Base-by-base conservation (phyloP, 2,329 filamentous ascomycete species). In the Fusarium sp. region DNA sequence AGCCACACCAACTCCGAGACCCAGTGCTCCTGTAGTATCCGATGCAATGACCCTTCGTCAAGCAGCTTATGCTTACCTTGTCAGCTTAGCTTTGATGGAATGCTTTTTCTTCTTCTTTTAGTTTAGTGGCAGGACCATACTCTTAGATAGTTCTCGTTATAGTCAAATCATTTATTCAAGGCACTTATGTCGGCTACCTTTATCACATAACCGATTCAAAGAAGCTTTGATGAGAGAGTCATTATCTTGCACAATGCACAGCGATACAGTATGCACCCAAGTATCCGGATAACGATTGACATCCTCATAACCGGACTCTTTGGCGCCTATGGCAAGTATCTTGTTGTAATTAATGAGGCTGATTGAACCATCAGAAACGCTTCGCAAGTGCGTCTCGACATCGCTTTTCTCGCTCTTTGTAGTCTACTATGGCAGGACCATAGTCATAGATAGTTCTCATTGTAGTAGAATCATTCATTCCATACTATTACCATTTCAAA, bases 261-360 rank as follows among this genome's bases (percentile, higher is more conserved):
- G 26, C 26, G 26, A 28, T 28, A 28, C 32, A 29, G 43, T 47
- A 11, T 47, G 19, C 9, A 48, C 13, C 45, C 15, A 32, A 8
- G 35, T 48, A 4, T 48, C 11, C 7, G 45, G 35, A 25, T 12
- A 36, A 36, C 42, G 31, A 45, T 45, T 26, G n/a, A 15, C 10
- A n/a, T 29, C 10, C 42, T 45, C 42, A 19, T 25, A 45, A 22
- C 25, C 42, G 7, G 42, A 45, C 31, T 35, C 42, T 35, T 45
- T 45, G 42, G 42, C 22, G 22, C 42, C 31, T 35, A 45, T 13
- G 9, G 22, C 31, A 24, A 45, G 31, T 45, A 45, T 45, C 13
- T 19, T 22, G 6, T 35, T 3, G 22, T 26, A 45, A 13, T 22
- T 15, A 34, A 4, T 15, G 19, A 19, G 42, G 25, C 7, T 45